Conservation (phyloP, 176 grass and related monocot genomes). For the Bolboschoenus planiculmis region DNA sequence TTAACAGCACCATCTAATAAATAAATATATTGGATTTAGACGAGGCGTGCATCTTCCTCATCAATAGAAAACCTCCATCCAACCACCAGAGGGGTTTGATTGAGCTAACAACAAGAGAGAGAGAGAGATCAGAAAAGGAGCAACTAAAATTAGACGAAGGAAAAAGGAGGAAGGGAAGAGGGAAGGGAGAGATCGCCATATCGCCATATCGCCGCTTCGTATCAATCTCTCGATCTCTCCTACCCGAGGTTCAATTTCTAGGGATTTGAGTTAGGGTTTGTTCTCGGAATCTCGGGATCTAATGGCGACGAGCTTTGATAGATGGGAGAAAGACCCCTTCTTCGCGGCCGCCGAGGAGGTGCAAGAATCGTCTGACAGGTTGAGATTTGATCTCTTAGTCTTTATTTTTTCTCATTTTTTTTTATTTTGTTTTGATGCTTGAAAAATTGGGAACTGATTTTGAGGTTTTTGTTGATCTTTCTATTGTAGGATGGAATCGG, state of each 20-base stretch:
- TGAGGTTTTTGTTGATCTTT: not conserved
- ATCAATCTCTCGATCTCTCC: not conserved
- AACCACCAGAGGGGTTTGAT: not conserved
- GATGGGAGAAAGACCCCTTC: slow-evolving; percentile 95
- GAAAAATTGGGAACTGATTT: not conserved
- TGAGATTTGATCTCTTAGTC: not conserved
- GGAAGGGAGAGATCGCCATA: not conserved
- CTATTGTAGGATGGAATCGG: slow-evolving; percentile 56
- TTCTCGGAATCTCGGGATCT: not conserved
- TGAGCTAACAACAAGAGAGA: not conserved
- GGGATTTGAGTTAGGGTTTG: slow-evolving; percentile 19
- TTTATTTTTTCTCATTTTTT: not conserved
- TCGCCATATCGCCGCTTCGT: not conserved
- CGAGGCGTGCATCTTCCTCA: slow-evolving; percentile 3
- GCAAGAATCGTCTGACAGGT: slow-evolving; percentile 78
- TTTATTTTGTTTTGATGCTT: not conserved
- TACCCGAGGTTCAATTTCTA: not conserved
- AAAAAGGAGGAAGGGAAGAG: not conserved
- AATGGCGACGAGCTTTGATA: slow-evolving; percentile 83
- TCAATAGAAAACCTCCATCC: slow-evolving; percentile 9
- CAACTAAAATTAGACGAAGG: slow-evolving; percentile 11
- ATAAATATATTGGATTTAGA: not conserved
- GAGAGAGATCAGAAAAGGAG: slow-evolving; percentile 12
- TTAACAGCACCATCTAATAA: not conserved
- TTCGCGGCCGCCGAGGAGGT: slow-evolving; percentile 87